Evolutionary conservation across 164 flowering plant species (phyloP).

Genomic region (Kalanchoe fedtschenkoi): DNA sequence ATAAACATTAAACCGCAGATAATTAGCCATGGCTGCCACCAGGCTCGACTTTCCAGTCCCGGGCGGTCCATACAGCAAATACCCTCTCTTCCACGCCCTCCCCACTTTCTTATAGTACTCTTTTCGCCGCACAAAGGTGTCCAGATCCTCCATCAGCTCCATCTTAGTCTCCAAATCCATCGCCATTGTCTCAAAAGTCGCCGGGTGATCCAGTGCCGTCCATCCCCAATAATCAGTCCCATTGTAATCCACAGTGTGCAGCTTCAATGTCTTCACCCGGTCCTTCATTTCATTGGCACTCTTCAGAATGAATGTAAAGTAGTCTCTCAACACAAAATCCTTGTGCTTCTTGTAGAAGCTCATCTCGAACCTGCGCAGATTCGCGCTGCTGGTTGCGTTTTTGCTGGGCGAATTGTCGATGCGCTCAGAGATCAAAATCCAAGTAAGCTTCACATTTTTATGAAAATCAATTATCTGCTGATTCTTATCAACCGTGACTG

Average conservation of each 20-base stretch:
- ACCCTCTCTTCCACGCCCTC: slow-evolving; percentile 69
- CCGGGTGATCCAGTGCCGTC: slow-evolving; percentile 40
- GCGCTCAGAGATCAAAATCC: slow-evolving; percentile 16
- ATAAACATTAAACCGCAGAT: slow-evolving; percentile 47
- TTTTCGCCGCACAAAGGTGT: slow-evolving; percentile 31
- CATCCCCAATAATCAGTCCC: slow-evolving; percentile 34
- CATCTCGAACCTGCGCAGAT: slow-evolving; percentile 25
- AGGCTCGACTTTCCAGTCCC: slow-evolving; percentile 71
- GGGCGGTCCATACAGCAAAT: slow-evolving; percentile 59
- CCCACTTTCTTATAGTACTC: slow-evolving; percentile 50
- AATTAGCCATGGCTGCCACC: slow-evolving; percentile 71
- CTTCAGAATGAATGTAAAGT: slow-evolving; percentile 20
- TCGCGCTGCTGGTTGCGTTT: background rate
- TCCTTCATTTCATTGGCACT: slow-evolving; percentile 14
- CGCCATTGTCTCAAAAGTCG: slow-evolving; percentile 49
- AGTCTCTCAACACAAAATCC: slow-evolving; percentile 20
- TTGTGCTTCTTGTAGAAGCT: slow-evolving; percentile 32
- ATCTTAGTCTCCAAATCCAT: slow-evolving; percentile 41
- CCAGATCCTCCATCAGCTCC: slow-evolving; percentile 40
- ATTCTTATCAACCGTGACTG: slow-evolving; percentile 23
- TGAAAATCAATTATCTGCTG: slow-evolving; percentile 30
- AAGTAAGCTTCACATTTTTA: slow-evolving; percentile 20
- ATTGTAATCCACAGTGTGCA: slow-evolving; percentile 21
- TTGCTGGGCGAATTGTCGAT: background rate
- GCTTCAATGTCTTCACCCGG: slow-evolving; percentile 19